phyloP scores from a whole-genome alignment of 1,284 basidiomycete genomes.

The Ganoderma boninense region DNA sequence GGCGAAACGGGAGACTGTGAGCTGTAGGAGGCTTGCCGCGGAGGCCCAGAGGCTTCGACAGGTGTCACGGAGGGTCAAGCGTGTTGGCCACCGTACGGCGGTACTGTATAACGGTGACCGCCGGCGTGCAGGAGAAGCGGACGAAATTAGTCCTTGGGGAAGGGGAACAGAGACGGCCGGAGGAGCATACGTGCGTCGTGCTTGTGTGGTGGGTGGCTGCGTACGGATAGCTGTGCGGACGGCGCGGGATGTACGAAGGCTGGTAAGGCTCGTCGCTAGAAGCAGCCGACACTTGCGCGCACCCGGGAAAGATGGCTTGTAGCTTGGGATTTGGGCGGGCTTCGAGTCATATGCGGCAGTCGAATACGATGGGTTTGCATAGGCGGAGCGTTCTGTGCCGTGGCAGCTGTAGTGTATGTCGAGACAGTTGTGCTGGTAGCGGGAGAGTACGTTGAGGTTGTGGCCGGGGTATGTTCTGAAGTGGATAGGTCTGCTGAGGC shows the following conservation, averaged over 20 bases:
- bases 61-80: conserved; percentile 81
- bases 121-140: conserved; percentile 39
- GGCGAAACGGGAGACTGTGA: conserved; percentile 40
- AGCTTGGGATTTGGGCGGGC: conserved; percentile 19
- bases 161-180: conserved; percentile 23
- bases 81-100: conserved; percentile 77
- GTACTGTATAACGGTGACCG: conserved; percentile 49
- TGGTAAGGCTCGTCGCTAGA: conserved; percentile 19
- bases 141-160: conserved; percentile 26
- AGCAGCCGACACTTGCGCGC: conserved; percentile 11
- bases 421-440: conserved; percentile 1
- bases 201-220: conserved; percentile 17
- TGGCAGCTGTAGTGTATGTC: conserved; percentile 18
- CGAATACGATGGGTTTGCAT: conserved; percentile 23
- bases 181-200: conserved; percentile 15
- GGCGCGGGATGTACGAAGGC: conserved; percentile 14
- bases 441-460: background rate
- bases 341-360: conserved; percentile 35
- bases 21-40: conserved; percentile 25
- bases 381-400: conserved; percentile 13
- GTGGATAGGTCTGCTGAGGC: conserved; percentile 25
- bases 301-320: background rate
- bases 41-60: conserved; percentile 50
- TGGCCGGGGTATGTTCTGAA: background rate
- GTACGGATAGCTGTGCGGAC: conserved; percentile 16